Evolutionary conservation across 768 basidiomycete species (phyloP), one percentile per base, ranked within the genome.

Genomic region (Mycena floridula): DNA sequence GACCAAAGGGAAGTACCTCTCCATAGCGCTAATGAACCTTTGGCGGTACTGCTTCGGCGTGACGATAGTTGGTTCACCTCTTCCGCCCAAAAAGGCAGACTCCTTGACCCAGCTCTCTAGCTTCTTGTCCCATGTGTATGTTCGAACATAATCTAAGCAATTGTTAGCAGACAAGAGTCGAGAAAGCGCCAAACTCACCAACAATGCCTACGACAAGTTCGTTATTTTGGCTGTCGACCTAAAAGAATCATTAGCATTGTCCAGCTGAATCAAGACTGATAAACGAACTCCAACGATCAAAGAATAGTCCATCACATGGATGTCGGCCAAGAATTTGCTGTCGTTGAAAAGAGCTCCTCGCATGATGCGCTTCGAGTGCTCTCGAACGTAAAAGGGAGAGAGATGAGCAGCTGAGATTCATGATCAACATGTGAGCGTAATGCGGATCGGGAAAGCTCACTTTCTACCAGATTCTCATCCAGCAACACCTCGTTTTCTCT

Each of bases 41-140:
- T 89, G 85, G 54, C 89, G 75, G 68, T 98, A 98, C 62, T 94
- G 90, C 59, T 84, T 92, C 2, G 95, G 95, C 3, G 93, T 95
- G 21, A 97, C 89, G 54, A 99, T 94, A 0, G 95, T 98, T 0
- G 96, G 95, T 51, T 95, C 95, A 8, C 91, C 92, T 55, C 77
- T 83, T 18, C 80, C 86, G 37, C 90, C 93, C 20, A 98, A 69
- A 64, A 94, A 92, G 0, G 89, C 77, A 2, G 90, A 85, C 54
- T 98, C 96, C 59, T 98, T 99, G 36, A 97, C 91, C 93, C 91
- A 96, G 48, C 85, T 97, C 66, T 98, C 96, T 15, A 99, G 69
- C 54, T 92, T 93, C 70, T 99, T 99, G 69, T 99, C 96, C 92
- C 92, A 96, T 0, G 91, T 95, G 58, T 94, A 95, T 3, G 92